A percentile compares a stretch with the other conserved stretches of the same genome.
phyloP scores from a whole-genome alignment of 495 filamentous ascomycete genomes.

The Letharia lupina region DNA sequence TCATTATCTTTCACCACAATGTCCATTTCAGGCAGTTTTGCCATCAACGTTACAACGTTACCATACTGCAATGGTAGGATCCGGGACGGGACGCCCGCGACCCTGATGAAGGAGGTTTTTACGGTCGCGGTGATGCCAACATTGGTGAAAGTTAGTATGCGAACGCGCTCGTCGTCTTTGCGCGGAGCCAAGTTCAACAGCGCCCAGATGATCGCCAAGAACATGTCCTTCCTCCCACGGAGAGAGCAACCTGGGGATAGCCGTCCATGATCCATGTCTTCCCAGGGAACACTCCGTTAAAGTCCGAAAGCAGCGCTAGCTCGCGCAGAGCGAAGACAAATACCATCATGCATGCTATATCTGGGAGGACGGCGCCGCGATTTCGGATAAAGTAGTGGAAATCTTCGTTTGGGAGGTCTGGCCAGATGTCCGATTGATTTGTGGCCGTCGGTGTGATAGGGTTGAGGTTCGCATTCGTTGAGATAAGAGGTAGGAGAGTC shows the following conservation, averaged over 20 bases:
- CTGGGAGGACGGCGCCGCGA: not conserved
- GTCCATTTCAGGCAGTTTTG: too few species aligned
- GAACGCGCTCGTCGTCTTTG: not conserved
- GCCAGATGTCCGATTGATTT: not conserved
- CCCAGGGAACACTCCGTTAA: not conserved
- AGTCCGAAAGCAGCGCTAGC: not conserved
- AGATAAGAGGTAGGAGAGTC: not conserved
- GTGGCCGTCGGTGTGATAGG: not conserved
- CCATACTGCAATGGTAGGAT: not conserved
- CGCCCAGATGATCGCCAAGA: not conserved
- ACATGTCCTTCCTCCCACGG: not conserved
- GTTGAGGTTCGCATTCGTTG: not conserved
- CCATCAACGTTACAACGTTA: not conserved
- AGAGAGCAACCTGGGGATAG: not conserved
- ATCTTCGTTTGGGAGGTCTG: not conserved
- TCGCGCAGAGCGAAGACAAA: not conserved
- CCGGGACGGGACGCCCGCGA: not conserved
- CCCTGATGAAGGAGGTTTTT: not conserved
- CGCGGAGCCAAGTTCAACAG: not conserved
- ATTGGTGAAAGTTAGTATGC: not conserved
- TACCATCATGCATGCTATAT: not conserved
- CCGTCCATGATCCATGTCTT: too few species aligned
- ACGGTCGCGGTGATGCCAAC: not conserved
- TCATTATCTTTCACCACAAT: too few species aligned
- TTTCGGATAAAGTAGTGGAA: not conserved